Conservation (phyloP, 2,329 filamentous ascomycete species). For the Colletotrichum lini region DNA sequence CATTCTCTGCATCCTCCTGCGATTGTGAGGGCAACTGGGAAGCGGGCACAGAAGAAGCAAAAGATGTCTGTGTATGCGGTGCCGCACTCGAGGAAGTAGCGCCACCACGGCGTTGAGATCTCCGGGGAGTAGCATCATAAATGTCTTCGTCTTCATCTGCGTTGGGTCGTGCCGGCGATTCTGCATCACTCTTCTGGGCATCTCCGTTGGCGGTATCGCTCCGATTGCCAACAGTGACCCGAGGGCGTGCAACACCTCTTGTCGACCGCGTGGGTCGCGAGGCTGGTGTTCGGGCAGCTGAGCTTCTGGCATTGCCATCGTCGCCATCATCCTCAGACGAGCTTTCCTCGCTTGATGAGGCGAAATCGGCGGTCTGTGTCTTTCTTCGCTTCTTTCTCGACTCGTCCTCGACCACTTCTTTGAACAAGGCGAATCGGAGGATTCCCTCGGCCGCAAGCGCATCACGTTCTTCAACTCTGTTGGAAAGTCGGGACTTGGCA, state of each 20-base stretch:
- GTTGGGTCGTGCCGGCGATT: conserved; percentile 45
- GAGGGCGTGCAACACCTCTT: conserved; percentile 52
- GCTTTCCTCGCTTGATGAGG: conserved; percentile 71
- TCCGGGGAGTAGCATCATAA: conserved; percentile 59
- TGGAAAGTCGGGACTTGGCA: conserved; percentile 91
- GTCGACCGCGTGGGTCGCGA: conserved; percentile 53
- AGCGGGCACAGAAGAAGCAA: conserved; percentile 84
- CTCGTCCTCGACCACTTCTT: conserved; percentile 87
- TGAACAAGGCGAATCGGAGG: conserved; percentile 95
- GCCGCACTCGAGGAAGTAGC: conserved; percentile 54
- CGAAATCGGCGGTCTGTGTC: conserved; percentile 70
- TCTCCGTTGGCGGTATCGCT: conserved; percentile 51
- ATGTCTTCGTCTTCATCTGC: conserved; percentile 65
- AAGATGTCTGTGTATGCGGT: conserved; percentile 69
- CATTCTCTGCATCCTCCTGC: conserved; percentile 59
- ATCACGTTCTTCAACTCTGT: conserved; percentile 89
- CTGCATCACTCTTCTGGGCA: conserved; percentile 65
- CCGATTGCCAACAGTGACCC: conserved; percentile 47
- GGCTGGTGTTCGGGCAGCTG: conserved; percentile 47
- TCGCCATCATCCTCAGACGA: conserved; percentile 74
- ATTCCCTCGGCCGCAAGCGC: conserved; percentile 90
- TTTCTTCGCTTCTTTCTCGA: conserved; percentile 88
- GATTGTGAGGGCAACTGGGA: conserved; percentile 74
- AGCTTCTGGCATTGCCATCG: conserved; percentile 53
- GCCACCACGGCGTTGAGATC: conserved; percentile 53